Base-by-base conservation (phyloP, 2,329 filamentous ascomycete species). In the Fusarium goolgardi region DNA sequence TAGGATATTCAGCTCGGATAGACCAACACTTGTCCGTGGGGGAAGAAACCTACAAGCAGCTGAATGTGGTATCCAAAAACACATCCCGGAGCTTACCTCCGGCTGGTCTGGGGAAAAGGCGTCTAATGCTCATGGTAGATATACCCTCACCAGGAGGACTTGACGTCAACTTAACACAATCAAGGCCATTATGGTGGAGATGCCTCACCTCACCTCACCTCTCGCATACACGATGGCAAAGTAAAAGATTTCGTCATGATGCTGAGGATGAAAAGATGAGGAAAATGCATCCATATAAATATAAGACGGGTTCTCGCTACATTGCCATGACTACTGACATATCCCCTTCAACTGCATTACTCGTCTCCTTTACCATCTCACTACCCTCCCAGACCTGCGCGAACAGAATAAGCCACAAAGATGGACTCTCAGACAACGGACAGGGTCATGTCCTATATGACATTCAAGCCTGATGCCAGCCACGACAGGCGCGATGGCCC, bases 401-500 rank as follows among this genome's bases (percentile, higher is more conserved):
- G 45, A 32, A 18, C 10, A 37, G n/a, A 31, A 49, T 37, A 21
- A 35, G 9, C 23, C 23, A 29, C 25, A 44, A 31, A 51, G 9
- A 67, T 64, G 40, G 6, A n/a, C 16, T 21, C 37, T 23, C 23
- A 21, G 21, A 21, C 12, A n/a, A 23, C 56, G 13, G 20, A 31
- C 4, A 53, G 25, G 29, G 35, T 12, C 16, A 23, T 65, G 20
- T 68, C 60, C 16, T 34, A 41, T n/a, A 5, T 62, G 10, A 41
- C 43, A 3, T 40, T 61, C 25, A 69, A 56, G 40, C 65, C 65
- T 40, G n/a, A 40, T 2, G 35, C 40, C 1, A 47, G 31, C 25
- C 25, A 20, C 29, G 40, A 70, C 3, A 55, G 41, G 35, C 21
- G 59, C 4, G 70, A 75, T 5, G 70, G 73, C 2, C 81, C 82